Base-by-base conservation (phyloP, 176 grass and related monocot species). In the Avena sativa region DNA sequence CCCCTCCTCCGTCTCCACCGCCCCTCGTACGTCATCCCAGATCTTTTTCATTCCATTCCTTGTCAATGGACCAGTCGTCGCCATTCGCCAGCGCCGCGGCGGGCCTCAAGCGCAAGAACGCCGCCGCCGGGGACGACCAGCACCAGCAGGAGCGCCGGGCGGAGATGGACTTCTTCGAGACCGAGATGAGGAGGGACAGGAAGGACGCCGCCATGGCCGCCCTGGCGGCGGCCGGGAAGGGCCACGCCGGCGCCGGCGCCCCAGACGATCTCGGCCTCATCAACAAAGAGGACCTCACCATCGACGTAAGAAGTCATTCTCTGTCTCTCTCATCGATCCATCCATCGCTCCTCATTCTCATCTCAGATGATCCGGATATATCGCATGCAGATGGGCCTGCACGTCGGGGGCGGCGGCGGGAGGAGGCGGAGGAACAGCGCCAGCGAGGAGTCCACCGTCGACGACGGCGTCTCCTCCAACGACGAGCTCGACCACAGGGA, bases 131-230 rank as follows among this genome's bases (percentile, higher is more conserved):
- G 12, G 72, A 8, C 1, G 34, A n/a, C 6, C 4, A 6, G 81
- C 4, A 9, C 6, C 40, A 43, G 40, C 40, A 43, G 81, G 76
- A 63, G 5, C 34, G 28, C 12, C 74, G 84, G 56, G 67, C 7
- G 75, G 95, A 94, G 90, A 90, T 94, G 64, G 96, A 98, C 81
- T 98, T 98, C 84, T 98, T 98, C 88, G 88, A 88, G 66, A 88
- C 74, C 11, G 89, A 95, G 79, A 67, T 81, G 87, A 83, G 91
- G 71, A 92, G 17, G 30, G 86, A 83, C 57, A 43, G 55, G 58
- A 67, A 74, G 4, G 84, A 85, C 14, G 68, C 23, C 21, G 63
- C 44, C 9, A 26, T 46, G 4, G 43, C 11, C 1, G 81, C 23
- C 1, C 13, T 3, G 0, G 3, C 2, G 50, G 50, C 13, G 3